Base-by-base conservation (phyloP, 768 basidiomycete species). In the Phallus indusiatus region DNA sequence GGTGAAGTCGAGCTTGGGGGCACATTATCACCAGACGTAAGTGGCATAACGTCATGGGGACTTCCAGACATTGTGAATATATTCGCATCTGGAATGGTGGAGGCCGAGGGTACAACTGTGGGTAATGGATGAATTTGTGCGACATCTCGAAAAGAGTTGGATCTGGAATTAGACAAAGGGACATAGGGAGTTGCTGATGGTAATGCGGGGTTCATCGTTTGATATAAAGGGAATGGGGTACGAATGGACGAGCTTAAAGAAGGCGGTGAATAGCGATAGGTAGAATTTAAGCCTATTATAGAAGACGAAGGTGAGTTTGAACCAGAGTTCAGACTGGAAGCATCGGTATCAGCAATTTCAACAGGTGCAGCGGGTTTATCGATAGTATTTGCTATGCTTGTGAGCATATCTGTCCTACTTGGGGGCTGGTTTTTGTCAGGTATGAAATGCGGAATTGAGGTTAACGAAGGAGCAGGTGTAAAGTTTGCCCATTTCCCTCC, bases 401-500 rank as follows among this genome's bases (percentile, higher is more conserved):
- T 12, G n/a, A n/a, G n/a, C 42, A n/a, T n/a, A 12, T 42, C 42
- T n/a, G 9, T 42, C 14, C 14, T 42, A n/a, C 14, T 10, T 42
- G 42, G 12, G n/a, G n/a, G 12, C 50, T 52, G 65, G 6, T 60
- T 60, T 5, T 60, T 54, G 2, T 63, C 55, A 9, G 62, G 65
- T n/a, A 37, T 21, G 1, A 54, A 49, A n/a, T 47, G 52, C 12
- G 60, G 54, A 7, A 57, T 54, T 35, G 60, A 46, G 18, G 56
- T 62, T 2, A 62, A 65, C 12, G 63, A 57, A 17, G 64, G 60
- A 9, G 61, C 61, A 14, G 66, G 61, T 6, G 63, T 55, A 57
- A 63, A 51, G 20, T 62, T 20, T 5, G 65, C 59, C 63, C 49
- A 59, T 50, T 48, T 18, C 6, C 49, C 57, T n/a, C 35, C 18